Evolutionary conservation across 1,139 yeast species (phyloP), one percentile per base, ranked within the genome.

Genomic region (Suhomyces guaymorum): DNA sequence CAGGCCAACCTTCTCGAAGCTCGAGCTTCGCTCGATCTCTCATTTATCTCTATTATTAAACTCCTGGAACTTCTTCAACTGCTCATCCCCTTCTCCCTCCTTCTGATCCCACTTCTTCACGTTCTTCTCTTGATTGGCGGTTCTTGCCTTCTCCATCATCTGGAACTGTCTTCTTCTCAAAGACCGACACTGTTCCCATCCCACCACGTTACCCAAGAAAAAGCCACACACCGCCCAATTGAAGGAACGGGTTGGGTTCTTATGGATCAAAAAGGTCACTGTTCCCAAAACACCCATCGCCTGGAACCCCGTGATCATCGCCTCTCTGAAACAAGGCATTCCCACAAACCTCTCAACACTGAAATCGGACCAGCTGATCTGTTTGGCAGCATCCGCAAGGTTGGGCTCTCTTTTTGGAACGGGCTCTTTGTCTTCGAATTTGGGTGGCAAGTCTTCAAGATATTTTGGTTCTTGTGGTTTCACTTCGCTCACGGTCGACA

Each of bases 111-210:
- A 55, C 40, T 56, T 63, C 46, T 58, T 57, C 32, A 47, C 16
- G 32, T 46, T 43, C 38, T 48, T 66, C 38, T 63, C 75, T 40
- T 64, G 69, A 43, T 75, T 76, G 2, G 57, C 64, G 40, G 73
- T 72, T 45, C 75, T 74, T 0, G 92, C 92, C 49, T 70, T 57
- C 43, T 76, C 79, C 44, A 85, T 78, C 43, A 80, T 78, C 44
- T 73, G 72, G 51, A 76, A 69, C 29, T 82, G 79, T 47, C 75
- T 73, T 51, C 83, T 70, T 54, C 95, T 68, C 37, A 79, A 72
- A 33, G 80, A 73, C 41, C 96, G 70, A 57, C 97, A 90, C 59
- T 87, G 95, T 57, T 90, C 96, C 96, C 96, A 90, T 1, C 95
- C 87, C 23, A 86, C 81, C 1, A 85, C 71, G 33, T 87, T 80